Base-by-base conservation (phyloP, 306 rosid genomes). In the Prosopis cineraria region DNA sequence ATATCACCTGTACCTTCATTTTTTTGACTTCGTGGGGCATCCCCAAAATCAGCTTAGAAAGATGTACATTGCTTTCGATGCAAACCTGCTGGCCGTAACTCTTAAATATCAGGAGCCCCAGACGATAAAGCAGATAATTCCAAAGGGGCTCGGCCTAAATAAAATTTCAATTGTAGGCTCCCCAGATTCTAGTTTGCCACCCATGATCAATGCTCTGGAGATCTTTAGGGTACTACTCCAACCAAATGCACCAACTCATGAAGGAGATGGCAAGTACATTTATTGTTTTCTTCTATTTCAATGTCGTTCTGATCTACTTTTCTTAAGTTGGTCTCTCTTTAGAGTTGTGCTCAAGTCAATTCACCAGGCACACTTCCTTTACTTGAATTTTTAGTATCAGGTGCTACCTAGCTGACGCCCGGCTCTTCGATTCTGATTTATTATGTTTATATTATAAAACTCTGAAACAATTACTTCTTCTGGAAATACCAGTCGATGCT, bases 191-290 rank as follows among this genome's bases (percentile, higher is more conserved):
- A n/a, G 36, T n/a, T 69, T 58, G 11, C 70, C 50, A 11, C 19
- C 76, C 4, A 78, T 78, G 70, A 58, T 78, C 48, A 78, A 69
- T 78, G 81, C 76, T 41, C 52, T n/a, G 9, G 76, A 78, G 70
- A 56, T 78, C 20, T 78, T 41, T 29, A 30, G 48, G 20, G 60
- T 78, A 22, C 2, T 69, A 0, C 48, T 30, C 19, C 76, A 56
- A 29, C 53, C 6, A n/a, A 8, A 69, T 43, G 39, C 70, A 17
- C 1, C 60, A 7, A 40, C 81, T 17, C n/a, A 74, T 1, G 62
- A 43, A 43, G 39, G 24, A 10, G 81, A 78, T 56, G 62, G 81
- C 62, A 78, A 29, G 39, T 43, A 41, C 14, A 7, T 73, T 72
- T 73, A 37, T 74, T 8, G 0, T 20, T 53, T n/a, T 53, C 0